A percentile compares a stretch with the other conserved stretches of the same genome.
Evolutionary conservation across 2,329 filamentous ascomycete species (phyloP).

Genomic region (Exophiala xenobiotica): DNA sequence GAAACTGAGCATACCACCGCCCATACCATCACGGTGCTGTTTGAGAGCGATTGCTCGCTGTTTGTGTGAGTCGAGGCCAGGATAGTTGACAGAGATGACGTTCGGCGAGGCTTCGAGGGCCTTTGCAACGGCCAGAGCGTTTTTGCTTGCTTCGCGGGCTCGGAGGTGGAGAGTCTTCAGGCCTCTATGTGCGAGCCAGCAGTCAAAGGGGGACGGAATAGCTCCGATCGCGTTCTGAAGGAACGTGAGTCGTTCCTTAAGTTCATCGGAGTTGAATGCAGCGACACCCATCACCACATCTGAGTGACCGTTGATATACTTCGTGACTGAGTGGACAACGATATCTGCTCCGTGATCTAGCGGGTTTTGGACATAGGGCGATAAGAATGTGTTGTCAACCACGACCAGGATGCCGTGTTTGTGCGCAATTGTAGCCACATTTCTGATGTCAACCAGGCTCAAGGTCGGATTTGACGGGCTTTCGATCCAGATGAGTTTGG

Average conservation of each 20-base stretch:
- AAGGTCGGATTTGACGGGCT: conserved; percentile 92
- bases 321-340: conserved; percentile 94
- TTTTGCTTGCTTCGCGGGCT: conserved; percentile 77
- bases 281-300: conserved; percentile 98
- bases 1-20: conserved; percentile 97
- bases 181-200: conserved; percentile 95
- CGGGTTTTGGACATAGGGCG: conserved; percentile 94
- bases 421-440: conserved; percentile 79
- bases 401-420: conserved; percentile 87
- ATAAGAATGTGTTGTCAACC: conserved; percentile 99
- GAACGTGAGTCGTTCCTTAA: conserved; percentile 78
- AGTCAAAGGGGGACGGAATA: conserved; percentile 91
- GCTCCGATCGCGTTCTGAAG: conserved; percentile 97
- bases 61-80: conserved; percentile 81
- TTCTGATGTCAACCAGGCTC: conserved; percentile 85
- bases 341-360: conserved; percentile 94
- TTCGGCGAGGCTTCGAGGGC: conserved; percentile 76
- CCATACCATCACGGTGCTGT: conserved; percentile 92
- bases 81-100: conserved; percentile 92
- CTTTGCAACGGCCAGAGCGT: conserved; percentile 73
- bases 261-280: conserved; percentile 82
- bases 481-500: conserved; percentile 97
- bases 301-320: conserved; percentile 97
- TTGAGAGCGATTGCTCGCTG: conserved; percentile 80
- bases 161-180: conserved; percentile 95